These are phyloP conservation scores for Verticillium albo-atrum DNA, from an alignment of 2,329 filamentous ascomycete genomes.

Conservation along the genomic window DNA sequence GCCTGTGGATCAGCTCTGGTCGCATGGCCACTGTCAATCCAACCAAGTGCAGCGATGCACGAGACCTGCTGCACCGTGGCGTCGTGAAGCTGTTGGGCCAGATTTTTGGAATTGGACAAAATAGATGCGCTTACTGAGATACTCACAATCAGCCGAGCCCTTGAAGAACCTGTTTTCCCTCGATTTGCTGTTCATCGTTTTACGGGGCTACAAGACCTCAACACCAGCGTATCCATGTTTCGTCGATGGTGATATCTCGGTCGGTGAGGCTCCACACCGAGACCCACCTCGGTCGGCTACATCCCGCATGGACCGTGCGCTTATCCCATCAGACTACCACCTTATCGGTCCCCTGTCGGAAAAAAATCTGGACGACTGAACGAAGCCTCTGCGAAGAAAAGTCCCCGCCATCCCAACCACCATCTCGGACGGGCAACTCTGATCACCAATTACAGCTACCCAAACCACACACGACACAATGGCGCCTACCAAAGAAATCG, in stretches of 20 bases:
- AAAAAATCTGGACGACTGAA: slow-evolving; percentile 12
- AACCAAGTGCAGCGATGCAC: too few species aligned
- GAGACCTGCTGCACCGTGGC: too few species aligned
- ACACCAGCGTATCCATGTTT: neutral
- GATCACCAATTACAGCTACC: neutral
- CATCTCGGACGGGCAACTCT: neutral
- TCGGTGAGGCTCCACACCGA: slow-evolving; percentile 1
- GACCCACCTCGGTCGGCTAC: neutral
- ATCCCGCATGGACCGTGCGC: slow-evolving; percentile 1
- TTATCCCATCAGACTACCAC: slow-evolving; percentile 4
- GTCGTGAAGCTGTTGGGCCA: too few species aligned
- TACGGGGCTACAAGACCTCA: too few species aligned
- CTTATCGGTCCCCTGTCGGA: slow-evolving; percentile 6
- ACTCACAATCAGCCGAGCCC: too few species aligned
- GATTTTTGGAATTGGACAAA: too few species aligned
- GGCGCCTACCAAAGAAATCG: slow-evolving; percentile 37
- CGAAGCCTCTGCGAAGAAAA: slow-evolving; percentile 5
- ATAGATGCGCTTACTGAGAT: too few species aligned
- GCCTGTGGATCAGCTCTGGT: neutral
- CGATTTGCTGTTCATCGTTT: too few species aligned
- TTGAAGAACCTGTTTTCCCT: too few species aligned
- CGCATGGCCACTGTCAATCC: too few species aligned
- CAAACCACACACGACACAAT: slow-evolving; percentile 21
- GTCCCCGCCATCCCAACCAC: slow-evolving; percentile 7
- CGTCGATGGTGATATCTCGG: neutral